Evolutionary conservation across 805 yeast genomes (phyloP).

Genomic region (Komagataella populi): DNA sequence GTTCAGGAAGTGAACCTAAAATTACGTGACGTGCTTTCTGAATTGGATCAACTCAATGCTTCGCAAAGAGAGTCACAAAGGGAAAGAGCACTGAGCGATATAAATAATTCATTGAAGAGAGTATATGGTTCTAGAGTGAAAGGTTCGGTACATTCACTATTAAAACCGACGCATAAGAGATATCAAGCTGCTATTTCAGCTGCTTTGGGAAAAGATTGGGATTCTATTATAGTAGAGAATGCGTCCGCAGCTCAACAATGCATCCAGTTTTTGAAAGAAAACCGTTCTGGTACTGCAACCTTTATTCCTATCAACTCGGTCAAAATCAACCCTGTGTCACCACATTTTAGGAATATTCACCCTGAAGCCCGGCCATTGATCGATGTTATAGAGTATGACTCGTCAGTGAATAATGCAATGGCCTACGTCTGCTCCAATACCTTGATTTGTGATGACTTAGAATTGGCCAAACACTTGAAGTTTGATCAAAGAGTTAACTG

Average conservation of each 20-base stretch:
- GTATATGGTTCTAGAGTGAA: slow-evolving; percentile 66
- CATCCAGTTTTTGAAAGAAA: slow-evolving; percentile 69
- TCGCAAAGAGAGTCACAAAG: slow-evolving; percentile 61
- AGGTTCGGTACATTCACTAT: slow-evolving; percentile 70
- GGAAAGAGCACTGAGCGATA: slow-evolving; percentile 61
- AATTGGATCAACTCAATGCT: slow-evolving; percentile 63
- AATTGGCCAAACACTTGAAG: slow-evolving; percentile 55
- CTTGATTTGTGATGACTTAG: slow-evolving; percentile 59
- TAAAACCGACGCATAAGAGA: slow-evolving; percentile 60
- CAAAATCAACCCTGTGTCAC: slow-evolving; percentile 36
- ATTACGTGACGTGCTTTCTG: slow-evolving; percentile 42
- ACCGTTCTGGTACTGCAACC: slow-evolving; percentile 72
- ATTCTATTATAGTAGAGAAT: slow-evolving; percentile 74
- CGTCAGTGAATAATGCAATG: slow-evolving; percentile 59
- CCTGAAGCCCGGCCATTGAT: slow-evolving; percentile 49
- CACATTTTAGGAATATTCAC: slow-evolving; percentile 38
- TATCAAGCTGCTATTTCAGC: slow-evolving; percentile 67
- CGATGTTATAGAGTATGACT: slow-evolving; percentile 64
- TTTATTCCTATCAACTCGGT: slow-evolving; percentile 84
- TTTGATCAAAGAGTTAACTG: slow-evolving; percentile 48
- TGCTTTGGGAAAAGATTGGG: slow-evolving; percentile 64
- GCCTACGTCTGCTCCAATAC: slow-evolving; percentile 72
- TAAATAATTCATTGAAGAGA: slow-evolving; percentile 53
- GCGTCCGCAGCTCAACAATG: slow-evolving; percentile 62
- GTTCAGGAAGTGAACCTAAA: slow-evolving; percentile 53